A percentile compares a stretch with the other conserved stretches of the same genome.
Conservation (phyloP, 2,329 filamentous ascomycete species). For the Colletotrichum liriopes region DNA sequence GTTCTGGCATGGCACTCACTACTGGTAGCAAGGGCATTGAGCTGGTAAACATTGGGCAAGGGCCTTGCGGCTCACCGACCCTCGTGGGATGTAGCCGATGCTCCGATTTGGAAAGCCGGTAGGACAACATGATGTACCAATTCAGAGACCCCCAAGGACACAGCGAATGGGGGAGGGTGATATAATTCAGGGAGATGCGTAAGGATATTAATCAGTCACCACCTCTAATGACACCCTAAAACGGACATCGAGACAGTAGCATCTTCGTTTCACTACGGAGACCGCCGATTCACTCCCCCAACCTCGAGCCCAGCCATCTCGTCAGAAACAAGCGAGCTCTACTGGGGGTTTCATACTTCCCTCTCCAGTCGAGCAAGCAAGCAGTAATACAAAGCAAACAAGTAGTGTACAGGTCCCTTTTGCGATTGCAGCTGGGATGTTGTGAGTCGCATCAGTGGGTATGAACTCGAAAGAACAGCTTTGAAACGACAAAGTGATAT, state of each 20-base stretch:
- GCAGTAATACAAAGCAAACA: neutral
- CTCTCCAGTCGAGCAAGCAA: neutral
- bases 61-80: no score
- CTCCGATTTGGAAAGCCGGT: no score
- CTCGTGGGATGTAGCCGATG: no score
- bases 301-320: neutral
- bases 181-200: no score
- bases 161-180: no score
- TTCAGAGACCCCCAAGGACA: no score
- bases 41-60: no score
- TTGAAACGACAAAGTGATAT: neutral
- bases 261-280: neutral
- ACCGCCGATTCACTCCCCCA: neutral
- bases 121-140: no score
- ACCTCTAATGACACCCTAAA: no score
- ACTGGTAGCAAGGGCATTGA: no score
- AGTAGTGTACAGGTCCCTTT: slow-evolving; percentile 18
- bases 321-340: neutral
- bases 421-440: neutral
- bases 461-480: slow-evolving; percentile 23
- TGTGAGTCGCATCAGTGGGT: slow-evolving; percentile 17
- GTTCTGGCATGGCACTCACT: no score
- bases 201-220: neutral
- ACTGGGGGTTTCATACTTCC: neutral
- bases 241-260: neutral